Evolutionary conservation across 2,329 filamentous ascomycete species (phyloP), one percentile per base, ranked within the genome.

Genomic region (Paecilomyces sp.): DNA sequence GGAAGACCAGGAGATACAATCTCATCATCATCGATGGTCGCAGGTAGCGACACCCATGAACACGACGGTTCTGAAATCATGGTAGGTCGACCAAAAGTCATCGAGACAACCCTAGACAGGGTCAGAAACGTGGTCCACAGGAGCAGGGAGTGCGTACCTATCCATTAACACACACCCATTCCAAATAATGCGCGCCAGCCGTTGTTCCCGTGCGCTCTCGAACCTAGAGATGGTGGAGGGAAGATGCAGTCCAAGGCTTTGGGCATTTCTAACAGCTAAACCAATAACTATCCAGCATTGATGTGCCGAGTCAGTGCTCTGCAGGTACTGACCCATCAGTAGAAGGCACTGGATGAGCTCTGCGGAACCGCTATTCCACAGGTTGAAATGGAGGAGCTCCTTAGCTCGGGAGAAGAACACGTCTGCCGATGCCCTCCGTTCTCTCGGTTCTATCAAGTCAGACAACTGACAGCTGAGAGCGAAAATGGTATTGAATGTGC

Each of bases 231-330:
- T 69, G 0, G 76, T 77, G 47, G 79, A 74, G 0, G 74, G 70
- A 2, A 80, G 65, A 56, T 82, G 78, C 30, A 81, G 65, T 0
- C 79, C 80, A 2, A 82, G 59, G 0, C 78, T 77, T 56, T 81
- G 78, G 0, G 80, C 80, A 15, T 76, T 80, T 1, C 79, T 71
- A 15, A 81, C 74, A 0, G 79, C 79, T 3, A 77, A 69, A 0
- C 79, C 79, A 0, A 79, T 76, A 3, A 79, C 74, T 67, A 81
- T 80, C 80, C 80, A 82, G 1, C 78, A 81, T 59, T 80, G 76
- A 60, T 81, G 77, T 0, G 77, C 75, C 5, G 75, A 75, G 12
- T 79, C 75, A 0, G 80, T 81, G 54, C 80, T 79, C 52, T 81
- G 80, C 0, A 81, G 66, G 60, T 81, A 82, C 53, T 80, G 79